A percentile compares a stretch with the other conserved stretches of the same genome.
Evolutionary conservation across 345 rosid species (phyloP).

Genomic region (Rhodomyrtus tomentosa): DNA sequence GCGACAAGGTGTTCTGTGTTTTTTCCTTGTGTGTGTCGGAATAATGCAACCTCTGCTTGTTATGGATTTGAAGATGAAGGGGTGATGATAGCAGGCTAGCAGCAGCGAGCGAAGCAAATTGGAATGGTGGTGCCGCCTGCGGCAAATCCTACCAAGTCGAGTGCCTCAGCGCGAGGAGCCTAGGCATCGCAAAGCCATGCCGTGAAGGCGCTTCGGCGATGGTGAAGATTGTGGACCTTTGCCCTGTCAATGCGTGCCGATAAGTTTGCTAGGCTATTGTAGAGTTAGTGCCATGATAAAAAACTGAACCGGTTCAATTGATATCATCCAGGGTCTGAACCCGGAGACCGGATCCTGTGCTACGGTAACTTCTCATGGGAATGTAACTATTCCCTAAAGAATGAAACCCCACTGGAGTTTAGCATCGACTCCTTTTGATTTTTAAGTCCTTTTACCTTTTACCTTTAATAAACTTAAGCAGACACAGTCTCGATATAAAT

Average conservation of each 20-base stretch:
- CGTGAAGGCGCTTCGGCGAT: neutral
- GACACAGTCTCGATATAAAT: neutral
- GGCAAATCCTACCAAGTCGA: neutral
- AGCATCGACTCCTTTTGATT: neutral
- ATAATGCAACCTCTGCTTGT: neutral
- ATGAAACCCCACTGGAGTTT: neutral
- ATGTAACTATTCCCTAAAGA: neutral
- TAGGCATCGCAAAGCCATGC: neutral
- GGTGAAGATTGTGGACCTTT: slow-evolving; percentile 2
- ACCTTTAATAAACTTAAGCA: neutral
- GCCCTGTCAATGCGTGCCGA: neutral
- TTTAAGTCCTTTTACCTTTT: neutral
- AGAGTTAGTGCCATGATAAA: neutral
- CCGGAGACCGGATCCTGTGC: neutral
- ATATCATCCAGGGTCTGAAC: neutral
- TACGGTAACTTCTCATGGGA: neutral
- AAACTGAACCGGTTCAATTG: neutral
- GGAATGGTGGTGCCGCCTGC: neutral
- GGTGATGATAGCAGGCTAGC: slow-evolving; percentile 5
- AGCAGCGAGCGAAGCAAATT: neutral
- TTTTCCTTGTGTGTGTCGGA: neutral
- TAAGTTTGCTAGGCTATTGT: neutral
- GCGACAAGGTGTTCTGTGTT: neutral
- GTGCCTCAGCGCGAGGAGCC: neutral
- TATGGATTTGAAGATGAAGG: neutral